Evolutionary conservation across 768 basidiomycete genomes (phyloP).

Genomic region (Lentinula lateritia): DNA sequence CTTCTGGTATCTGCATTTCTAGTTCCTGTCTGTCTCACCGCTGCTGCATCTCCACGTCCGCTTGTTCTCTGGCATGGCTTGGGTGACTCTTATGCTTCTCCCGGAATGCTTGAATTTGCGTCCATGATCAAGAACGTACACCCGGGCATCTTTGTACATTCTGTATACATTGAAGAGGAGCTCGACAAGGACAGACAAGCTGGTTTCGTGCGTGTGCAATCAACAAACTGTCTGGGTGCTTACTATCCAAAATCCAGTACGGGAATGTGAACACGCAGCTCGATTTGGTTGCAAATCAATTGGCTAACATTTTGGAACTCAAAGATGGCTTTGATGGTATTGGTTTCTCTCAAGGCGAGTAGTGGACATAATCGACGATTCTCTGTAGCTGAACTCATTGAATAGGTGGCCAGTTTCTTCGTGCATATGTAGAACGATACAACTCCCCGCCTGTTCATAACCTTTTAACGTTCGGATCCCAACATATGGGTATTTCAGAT

Average conservation of each 20-base stretch:
- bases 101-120: constrained; percentile 67
- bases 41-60: constrained; percentile 28
- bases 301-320: constrained; percentile 60
- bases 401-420: constrained; percentile 76
- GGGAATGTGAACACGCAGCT: constrained; percentile 75
- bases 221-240: neutral
- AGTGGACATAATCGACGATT: neutral
- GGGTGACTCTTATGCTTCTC: constrained; percentile 68
- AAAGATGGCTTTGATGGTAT: constrained; percentile 75
- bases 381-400: neutral
- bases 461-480: constrained; percentile 82
- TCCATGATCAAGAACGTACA: constrained; percentile 54
- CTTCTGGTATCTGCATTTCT: neutral
- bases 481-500: constrained; percentile 83
- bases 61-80: constrained; percentile 78
- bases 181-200: constrained; percentile 60
- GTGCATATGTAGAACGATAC: constrained; percentile 76
- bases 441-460: constrained; percentile 73
- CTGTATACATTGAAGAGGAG: constrained; percentile 61
- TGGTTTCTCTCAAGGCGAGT: constrained; percentile 77
- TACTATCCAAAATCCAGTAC: constrained; percentile 39
- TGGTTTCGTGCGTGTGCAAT: constrained; percentile 57
- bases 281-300: constrained; percentile 55
- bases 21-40: neutral
- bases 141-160: constrained; percentile 75